Base-by-base conservation (phyloP, 2,329 filamentous ascomycete species). In the Teratosphaeria viscida region DNA sequence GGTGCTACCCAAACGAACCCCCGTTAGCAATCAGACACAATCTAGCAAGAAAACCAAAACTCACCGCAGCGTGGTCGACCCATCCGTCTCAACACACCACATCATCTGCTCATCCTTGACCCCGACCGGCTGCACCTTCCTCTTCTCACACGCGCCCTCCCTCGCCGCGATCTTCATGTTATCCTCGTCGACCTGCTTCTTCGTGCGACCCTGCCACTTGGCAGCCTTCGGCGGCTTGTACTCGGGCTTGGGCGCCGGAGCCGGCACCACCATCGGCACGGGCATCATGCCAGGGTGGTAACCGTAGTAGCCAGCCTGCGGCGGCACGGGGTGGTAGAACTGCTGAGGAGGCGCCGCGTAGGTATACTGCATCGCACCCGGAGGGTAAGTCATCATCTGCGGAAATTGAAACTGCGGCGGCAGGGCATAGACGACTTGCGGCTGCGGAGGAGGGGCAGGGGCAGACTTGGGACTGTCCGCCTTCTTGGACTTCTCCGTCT, bases 161-260 rank as follows among this genome's bases (percentile, higher is more conserved):
- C 62, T 61, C 53, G 66, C 65, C 14, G 72, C 72, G 34, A 73
- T 70, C 61, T 70, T 71, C 65, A 70, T 68, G 59, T 75, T 75
- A 63, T 75, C 73, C 55, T 73, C 71, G 27, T 73, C 68, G 54
- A 75, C 71, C 58, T 75, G 66, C 27, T 66, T 67, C 56, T 70
- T 72, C 54, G 71, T 73, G 57, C 73, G 72, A 23, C 73, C 73
- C 56, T 69, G 61, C 72, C 72, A 75, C 59, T 63, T 62, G 56
- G 65, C 66, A 23, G 62, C 54, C 54, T 61, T 57, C 6, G 59
- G 61, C 16, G 35, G 58, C 19, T 27, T 26, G 56, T 56, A 56
- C 16, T 34, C 37, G 3, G 54, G 53, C 16, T 34, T 27, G 3
- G 54, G 53, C 27, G 58, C 35, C 43, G 54, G 62, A 56, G 37